Base-by-base conservation (phyloP, 139 green algal genomes). In the Chlorella sorokiniana region DNA sequence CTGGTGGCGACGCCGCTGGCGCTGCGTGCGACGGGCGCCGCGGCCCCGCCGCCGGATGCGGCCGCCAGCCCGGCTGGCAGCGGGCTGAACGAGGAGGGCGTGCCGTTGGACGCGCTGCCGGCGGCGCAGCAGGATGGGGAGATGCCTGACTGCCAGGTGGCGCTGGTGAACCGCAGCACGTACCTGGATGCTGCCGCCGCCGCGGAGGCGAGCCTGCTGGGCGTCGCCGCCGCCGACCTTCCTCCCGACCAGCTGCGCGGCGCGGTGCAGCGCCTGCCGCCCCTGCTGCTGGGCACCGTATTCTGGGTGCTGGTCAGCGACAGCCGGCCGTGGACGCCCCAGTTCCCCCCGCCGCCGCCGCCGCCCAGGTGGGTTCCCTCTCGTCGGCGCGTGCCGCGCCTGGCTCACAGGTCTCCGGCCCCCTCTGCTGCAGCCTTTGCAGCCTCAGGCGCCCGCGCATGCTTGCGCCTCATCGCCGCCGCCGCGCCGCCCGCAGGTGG, bases 251-350 rank as follows among this genome's bases (percentile, higher is more conserved):
- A 56, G 65, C 31, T 62, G 73, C 67, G 62, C 31, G 31, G 31
- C 7, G 56, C 29, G 31, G 16, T 84, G 41, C 38, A 31, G 1
- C 23, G 52, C 44, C 56, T 84, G 72, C 77, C 76, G 27, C 48
- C 76, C 25, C 70, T 87, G 62, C 76, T 69, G 16, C 37, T 87
- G 6, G 40, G 41, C 45, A 63, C 83, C 20, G 59, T 76, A 23
- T 87, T 87, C 23, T 87, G 74, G 75, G 76, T 87, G 54, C 67
- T 87, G 54, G 59, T 72, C 56, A 81, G 81, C 48, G 40, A 29
- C 8, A 37, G 23, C 9, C 56, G 75, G 38, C 38, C 54, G 0
- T 85, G 70, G 68, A 67, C 65, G 11, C 51, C 27, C 1, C 25
- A 37, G 9, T 85, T 85, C 54, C 51, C n/a, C n/a, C 25, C 16